These are phyloP conservation scores for Fusarium sp. DNA, from an alignment of 2,329 filamentous ascomycete genomes.

Conservation along the genomic window DNA sequence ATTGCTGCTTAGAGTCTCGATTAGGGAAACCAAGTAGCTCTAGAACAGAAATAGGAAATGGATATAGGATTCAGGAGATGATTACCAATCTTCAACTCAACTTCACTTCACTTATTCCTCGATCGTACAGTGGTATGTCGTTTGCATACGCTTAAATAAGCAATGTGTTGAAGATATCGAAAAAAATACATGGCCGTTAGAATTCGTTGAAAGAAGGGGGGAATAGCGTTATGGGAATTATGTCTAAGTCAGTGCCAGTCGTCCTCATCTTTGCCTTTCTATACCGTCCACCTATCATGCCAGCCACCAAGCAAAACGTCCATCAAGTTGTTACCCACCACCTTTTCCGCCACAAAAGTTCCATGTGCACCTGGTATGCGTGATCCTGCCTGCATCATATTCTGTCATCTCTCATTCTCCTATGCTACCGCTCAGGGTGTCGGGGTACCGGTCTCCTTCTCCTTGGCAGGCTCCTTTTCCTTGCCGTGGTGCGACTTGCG, in stretches of 20 bases:
- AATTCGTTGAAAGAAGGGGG: slow-evolving; percentile 34
- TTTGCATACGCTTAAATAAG: not conserved
- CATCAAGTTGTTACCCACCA: slow-evolving; percentile 10
- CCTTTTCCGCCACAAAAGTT: slow-evolving; percentile 20
- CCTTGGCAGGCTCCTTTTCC: slow-evolving; percentile 26
- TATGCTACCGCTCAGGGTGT: slow-evolving; percentile 1
- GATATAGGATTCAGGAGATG: slow-evolving; percentile 21
- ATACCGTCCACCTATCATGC: slow-evolving; percentile 19
- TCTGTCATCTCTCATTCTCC: not conserved
- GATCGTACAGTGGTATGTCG: not conserved
- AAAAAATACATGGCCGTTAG: slow-evolving; percentile 20
- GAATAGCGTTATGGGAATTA: slow-evolving; percentile 48
- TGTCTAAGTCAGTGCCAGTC: slow-evolving; percentile 48
- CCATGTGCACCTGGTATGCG: not conserved
- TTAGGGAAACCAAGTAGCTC: slow-evolving; percentile 27
- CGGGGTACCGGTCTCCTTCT: not conserved
- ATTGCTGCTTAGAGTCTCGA: not conserved
- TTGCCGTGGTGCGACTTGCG: slow-evolving; percentile 55
- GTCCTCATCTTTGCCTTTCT: slow-evolving; percentile 36
- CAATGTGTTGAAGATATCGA: not conserved
- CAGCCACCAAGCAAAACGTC: slow-evolving; percentile 6
- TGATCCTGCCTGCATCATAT: not conserved
- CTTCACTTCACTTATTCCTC: not conserved
- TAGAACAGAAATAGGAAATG: slow-evolving; percentile 36
- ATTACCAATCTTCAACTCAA: slow-evolving; percentile 22